A percentile compares a stretch with the other conserved stretches of the same genome.
Conservation (phyloP, 768 basidiomycete species). For the Leucosporidium scottii region DNA sequence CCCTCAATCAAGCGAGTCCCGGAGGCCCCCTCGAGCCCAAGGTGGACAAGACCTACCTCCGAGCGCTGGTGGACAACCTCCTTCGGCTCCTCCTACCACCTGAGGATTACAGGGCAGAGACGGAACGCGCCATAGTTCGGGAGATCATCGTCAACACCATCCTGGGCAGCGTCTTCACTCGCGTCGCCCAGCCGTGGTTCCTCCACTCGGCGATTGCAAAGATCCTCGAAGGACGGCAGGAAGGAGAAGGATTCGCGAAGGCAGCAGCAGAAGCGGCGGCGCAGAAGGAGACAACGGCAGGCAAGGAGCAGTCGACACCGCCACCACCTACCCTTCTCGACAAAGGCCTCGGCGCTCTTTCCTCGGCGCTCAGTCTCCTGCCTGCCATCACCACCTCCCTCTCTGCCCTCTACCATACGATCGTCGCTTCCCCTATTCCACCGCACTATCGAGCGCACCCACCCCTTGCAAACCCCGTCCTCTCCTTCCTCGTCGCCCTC, state of each 20-base stretch:
- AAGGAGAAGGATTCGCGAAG: neutral
- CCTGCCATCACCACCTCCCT: conserved; percentile 56
- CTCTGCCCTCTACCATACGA: conserved; percentile 58
- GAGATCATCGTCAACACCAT: conserved; percentile 76
- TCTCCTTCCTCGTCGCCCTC: conserved; percentile 18
- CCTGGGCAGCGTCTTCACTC: conserved; percentile 52
- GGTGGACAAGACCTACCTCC: conserved; percentile 63
- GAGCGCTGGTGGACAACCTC: conserved; percentile 69
- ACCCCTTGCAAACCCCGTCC: conserved; percentile 2
- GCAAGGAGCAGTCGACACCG: neutral
- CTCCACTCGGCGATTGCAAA: conserved; percentile 64
- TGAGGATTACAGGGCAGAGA: conserved; percentile 68
- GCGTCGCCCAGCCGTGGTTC: conserved; percentile 83
- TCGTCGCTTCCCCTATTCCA: conserved; percentile 56
- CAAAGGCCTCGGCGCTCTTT: neutral
- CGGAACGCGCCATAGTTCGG: conserved; percentile 73
- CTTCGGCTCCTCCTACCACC: conserved; percentile 64
- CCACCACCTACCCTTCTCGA: neutral
- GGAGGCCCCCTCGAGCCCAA: conserved; percentile 47
- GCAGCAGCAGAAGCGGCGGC: conserved; percentile 34
- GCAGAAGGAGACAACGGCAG: neutral
- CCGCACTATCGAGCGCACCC: conserved; percentile 56
- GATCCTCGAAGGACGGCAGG: conserved; percentile 47
- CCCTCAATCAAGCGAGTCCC: conserved; percentile 44
- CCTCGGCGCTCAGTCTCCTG: conserved; percentile 42